phyloP scores from a whole-genome alignment of 2,329 filamentous ascomycete genomes.

The Dothiorella sarmentorum region DNA sequence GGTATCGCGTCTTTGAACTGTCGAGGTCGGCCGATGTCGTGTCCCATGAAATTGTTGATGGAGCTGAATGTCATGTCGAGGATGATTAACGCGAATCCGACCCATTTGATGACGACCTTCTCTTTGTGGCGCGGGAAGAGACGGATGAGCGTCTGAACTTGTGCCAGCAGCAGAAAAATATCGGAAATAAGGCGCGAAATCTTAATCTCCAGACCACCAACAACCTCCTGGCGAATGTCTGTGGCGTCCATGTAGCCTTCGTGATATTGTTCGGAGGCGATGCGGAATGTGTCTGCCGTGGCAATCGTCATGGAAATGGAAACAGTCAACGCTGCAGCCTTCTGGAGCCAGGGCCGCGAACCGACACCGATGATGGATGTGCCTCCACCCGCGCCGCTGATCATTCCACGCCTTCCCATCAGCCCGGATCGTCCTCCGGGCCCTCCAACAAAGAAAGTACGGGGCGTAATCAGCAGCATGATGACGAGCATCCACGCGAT shows the following conservation, averaged over 20 bases:
- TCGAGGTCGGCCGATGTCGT: constrained; percentile 60
- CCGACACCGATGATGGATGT: constrained; percentile 76
- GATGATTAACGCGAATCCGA: constrained; percentile 87
- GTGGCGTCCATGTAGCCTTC: constrained; percentile 76
- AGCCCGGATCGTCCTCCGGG: constrained; percentile 64
- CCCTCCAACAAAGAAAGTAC: constrained; percentile 85
- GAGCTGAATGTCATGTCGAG: constrained; percentile 88
- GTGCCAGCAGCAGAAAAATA: constrained; percentile 94
- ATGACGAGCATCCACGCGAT: constrained; percentile 89
- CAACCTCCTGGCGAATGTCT: constrained; percentile 71
- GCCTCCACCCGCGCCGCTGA: constrained; percentile 64
- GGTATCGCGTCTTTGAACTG: constrained; percentile 88
- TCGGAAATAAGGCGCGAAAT: constrained; percentile 90
- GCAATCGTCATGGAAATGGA: constrained; percentile 88
- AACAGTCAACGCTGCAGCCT: constrained; percentile 61
- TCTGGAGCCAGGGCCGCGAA: constrained; percentile 87
- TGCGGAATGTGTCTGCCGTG: constrained; percentile 83
- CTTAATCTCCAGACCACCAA: constrained; percentile 81
- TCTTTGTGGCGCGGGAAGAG: constrained; percentile 95
- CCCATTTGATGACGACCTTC: constrained; percentile 98
- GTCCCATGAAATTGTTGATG: constrained; percentile 76
- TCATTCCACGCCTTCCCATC: constrained; percentile 77
- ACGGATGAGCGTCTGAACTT: constrained; percentile 93
- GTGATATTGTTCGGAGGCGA: constrained; percentile 77
- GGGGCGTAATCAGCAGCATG: constrained; percentile 90